These are phyloP conservation scores for Rosa lucieae DNA, from an alignment of 306 rosid genomes.

Conservation along the genomic window DNA sequence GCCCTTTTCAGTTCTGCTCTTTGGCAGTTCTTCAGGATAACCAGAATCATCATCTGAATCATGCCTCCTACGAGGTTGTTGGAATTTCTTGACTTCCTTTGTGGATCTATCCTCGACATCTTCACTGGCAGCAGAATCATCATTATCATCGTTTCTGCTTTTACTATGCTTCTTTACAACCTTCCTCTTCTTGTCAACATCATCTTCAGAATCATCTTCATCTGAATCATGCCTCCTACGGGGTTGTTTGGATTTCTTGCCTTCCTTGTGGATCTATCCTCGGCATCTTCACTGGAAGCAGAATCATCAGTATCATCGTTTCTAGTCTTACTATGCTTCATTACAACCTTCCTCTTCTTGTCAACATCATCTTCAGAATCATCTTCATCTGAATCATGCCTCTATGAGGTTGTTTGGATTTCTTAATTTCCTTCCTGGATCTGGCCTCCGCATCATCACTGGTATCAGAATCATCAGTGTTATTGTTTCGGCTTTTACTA, in stretches of 20 bases:
- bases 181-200: constrained; percentile 44
- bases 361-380: constrained; percentile 41
- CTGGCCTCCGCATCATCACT: constrained; percentile 19
- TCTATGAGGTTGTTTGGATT: constrained; percentile 13
- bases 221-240: constrained; percentile 31
- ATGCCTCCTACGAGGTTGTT: constrained; percentile 29
- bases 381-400: constrained; percentile 29
- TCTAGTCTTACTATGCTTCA: constrained; percentile 48
- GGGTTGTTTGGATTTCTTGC: constrained; percentile 13
- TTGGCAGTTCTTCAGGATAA: constrained; percentile 27
- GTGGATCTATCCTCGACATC: constrained; percentile 22
- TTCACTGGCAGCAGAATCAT: constrained; percentile 38
- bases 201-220: constrained; percentile 28
- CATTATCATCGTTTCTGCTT: constrained; percentile 40
- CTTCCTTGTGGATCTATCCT: constrained; percentile 21
- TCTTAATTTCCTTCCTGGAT: constrained; percentile 22
- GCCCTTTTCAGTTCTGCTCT: constrained; percentile 31
- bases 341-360: constrained; percentile 44
- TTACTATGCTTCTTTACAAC: constrained; percentile 47
- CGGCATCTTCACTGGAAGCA: constrained; percentile 9
- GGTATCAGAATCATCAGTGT: constrained; percentile 42
- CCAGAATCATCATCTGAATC: constrained; percentile 34
- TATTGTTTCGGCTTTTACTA: constrained; percentile 38
- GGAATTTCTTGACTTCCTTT: constrained; percentile 24
- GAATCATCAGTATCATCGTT: constrained; percentile 43